Base-by-base conservation (phyloP, 345 rosid species). In the Psidium friedrichsthalianum region DNA sequence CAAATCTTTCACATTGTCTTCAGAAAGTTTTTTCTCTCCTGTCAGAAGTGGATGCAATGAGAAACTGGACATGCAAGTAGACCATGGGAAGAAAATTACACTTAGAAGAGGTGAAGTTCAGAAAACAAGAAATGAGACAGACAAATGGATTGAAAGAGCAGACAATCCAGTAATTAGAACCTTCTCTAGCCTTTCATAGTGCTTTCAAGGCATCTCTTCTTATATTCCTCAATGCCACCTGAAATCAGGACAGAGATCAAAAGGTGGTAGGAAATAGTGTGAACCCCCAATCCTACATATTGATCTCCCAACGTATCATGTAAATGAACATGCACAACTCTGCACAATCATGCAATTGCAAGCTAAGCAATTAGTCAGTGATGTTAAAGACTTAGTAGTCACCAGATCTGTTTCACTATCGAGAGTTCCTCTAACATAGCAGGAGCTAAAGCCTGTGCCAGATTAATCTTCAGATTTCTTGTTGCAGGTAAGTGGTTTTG, bases 11-110 rank as follows among this genome's bases (percentile, higher is more conserved):
- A 92, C 94, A 84, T 95, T 97, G 93, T 97, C 99, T 91, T 97
- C 99, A 22, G 99, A 97, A 18, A 97, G 96, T 93, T 97, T 95
- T 89, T 95, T 97, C 87, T 97, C 87, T 97, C 98, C 99, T 97
- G 90, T 22, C 54, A 24, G 20, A 78, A 78, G 64, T 53, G 6
- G 3, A 36, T 59, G 49, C 14, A 40, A n/a, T 80, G 36, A 69
- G 85, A 74, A 42, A 85, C 36, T 82, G 49, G 13, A 74, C 59
- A 36, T 40, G 51, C 42, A 18, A 84, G 74, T 3, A 10, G 24
- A 84, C 25, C 7, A 56, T 40, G 51, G 58, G 78, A 51, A 25
- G 47, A 32, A 52, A 51, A 74, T 36, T 36, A n/a, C 16, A 21
- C 16, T 1, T 74, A 64, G 61, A 83, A 74, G 58, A 82, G 32